These are phyloP conservation scores for Lecanoromycetidae sp. DNA, from an alignment of 2,329 filamentous ascomycete species.

Conservation along the genomic window DNA sequence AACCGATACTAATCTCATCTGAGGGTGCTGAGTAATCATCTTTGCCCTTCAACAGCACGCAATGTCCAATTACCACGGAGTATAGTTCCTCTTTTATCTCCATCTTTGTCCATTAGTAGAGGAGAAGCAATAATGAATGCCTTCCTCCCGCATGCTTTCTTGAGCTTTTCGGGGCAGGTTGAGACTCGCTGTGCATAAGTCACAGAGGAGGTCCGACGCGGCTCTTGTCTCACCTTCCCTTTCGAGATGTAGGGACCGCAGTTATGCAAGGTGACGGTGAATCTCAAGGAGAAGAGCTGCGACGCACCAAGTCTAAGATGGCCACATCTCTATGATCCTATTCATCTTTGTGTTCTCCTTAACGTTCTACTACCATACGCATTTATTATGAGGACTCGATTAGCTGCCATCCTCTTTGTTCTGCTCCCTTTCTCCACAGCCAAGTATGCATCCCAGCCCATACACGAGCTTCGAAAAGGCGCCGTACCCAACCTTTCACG, in stretches of 20 bases:
- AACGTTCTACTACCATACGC: neutral
- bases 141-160: too few relatives aligned
- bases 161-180: too few relatives aligned
- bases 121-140: too few relatives aligned
- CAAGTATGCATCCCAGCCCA: neutral
- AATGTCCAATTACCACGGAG: too few relatives aligned
- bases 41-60: too few relatives aligned
- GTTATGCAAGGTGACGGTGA: slow-evolving; percentile 3
- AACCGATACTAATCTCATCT: too few relatives aligned
- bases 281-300: neutral
- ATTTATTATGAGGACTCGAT: too few relatives aligned
- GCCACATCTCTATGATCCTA: neutral
- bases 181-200: too few relatives aligned
- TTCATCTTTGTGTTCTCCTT: neutral
- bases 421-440: neutral
- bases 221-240: neutral
- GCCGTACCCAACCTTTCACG: neutral
- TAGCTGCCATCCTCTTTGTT: neutral
- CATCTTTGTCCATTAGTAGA: too few relatives aligned
- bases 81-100: too few relatives aligned
- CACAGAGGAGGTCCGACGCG: too few relatives aligned
- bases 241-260: neutral
- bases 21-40: too few relatives aligned
- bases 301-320: neutral
- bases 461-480: neutral